These are phyloP conservation scores for Gaeumannomyces sp. DNA, from an alignment of 2,329 filamentous ascomycete species.

Conservation along the genomic window DNA sequence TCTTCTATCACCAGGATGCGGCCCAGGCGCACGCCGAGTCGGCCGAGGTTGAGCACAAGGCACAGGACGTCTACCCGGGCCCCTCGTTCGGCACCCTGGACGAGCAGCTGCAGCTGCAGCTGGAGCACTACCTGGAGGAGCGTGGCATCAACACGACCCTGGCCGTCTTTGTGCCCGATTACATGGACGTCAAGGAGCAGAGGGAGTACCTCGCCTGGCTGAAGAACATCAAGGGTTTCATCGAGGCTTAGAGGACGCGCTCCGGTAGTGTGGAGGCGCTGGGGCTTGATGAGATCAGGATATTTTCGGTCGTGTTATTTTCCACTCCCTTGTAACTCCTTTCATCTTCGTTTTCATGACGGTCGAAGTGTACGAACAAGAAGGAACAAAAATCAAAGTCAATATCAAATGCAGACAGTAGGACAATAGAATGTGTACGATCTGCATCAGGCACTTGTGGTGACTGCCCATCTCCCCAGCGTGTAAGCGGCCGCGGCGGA, in stretches of 20 bases:
- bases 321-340: constrained; percentile 1
- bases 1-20: constrained; percentile 78
- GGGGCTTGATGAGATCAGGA: constrained; percentile 2
- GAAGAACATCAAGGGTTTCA: constrained; percentile 76
- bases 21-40: constrained; percentile 70
- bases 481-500: no score
- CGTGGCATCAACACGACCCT: constrained; percentile 82
- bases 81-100: constrained; percentile 92
- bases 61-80: constrained; percentile 77
- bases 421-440: no score
- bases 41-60: constrained; percentile 70
- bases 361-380: neutral
- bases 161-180: constrained; percentile 88
- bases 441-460: no score
- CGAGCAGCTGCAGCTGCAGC: constrained; percentile 85
- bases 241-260: constrained; percentile 53
- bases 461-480: no score
- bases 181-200: constrained; percentile 98
- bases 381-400: neutral
- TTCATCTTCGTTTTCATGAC: neutral
- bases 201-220: constrained; percentile 92
- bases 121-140: constrained; percentile 94
- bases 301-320: neutral
- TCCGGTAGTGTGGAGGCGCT: neutral
- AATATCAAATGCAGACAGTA: neutral